Evolutionary conservation across 129 eudicot genomes (phyloP).

Genomic region (Arctium minus): DNA sequence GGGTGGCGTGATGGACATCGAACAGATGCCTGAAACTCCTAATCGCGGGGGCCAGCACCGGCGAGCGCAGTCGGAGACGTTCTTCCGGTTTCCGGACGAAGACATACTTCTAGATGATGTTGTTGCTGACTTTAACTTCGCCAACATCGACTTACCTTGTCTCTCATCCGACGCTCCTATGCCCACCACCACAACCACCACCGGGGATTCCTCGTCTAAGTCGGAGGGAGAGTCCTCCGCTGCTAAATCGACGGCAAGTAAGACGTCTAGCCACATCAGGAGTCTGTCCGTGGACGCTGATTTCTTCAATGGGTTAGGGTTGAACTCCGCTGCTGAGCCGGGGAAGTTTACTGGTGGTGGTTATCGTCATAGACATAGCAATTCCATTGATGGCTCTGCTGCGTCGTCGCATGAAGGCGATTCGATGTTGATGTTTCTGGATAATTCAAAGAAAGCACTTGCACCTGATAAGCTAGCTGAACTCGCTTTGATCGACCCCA

Average conservation of each 20-base stretch:
- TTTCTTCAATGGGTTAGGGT: conserved; percentile 67
- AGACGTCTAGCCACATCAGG: conserved; percentile 43
- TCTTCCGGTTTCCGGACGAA: conserved; percentile 80
- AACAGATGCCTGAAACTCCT: conserved; percentile 61
- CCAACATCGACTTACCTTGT: conserved; percentile 37
- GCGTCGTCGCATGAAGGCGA: conserved; percentile 59
- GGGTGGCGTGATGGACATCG: conserved; percentile 33
- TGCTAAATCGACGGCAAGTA: conserved; percentile 19
- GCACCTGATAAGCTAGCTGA: conserved; percentile 78
- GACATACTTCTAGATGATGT: conserved; percentile 76
- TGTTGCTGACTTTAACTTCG: conserved; percentile 58
- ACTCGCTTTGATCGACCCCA: conserved; percentile 81
- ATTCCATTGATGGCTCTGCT: conserved; percentile 62
- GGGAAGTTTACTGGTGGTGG: conserved; percentile 18
- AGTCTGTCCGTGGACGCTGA: conserved; percentile 88
- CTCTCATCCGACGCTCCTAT: conserved; percentile 22
- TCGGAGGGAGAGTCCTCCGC: conserved; percentile 52
- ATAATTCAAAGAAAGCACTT: conserved; percentile 63
- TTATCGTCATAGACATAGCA: conserved; percentile 51
- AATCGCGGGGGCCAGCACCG: conserved; percentile 70
- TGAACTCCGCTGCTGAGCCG: conserved; percentile 25
- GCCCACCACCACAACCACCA: conserved; percentile 23
- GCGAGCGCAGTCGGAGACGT: conserved; percentile 80
- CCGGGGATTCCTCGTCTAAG: conserved; percentile 39
- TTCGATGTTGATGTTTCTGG: conserved; percentile 32